Evolutionary conservation across 805 yeast species (phyloP), one percentile per base, ranked within the genome.

Genomic region (Barnettozyma pratensis): DNA sequence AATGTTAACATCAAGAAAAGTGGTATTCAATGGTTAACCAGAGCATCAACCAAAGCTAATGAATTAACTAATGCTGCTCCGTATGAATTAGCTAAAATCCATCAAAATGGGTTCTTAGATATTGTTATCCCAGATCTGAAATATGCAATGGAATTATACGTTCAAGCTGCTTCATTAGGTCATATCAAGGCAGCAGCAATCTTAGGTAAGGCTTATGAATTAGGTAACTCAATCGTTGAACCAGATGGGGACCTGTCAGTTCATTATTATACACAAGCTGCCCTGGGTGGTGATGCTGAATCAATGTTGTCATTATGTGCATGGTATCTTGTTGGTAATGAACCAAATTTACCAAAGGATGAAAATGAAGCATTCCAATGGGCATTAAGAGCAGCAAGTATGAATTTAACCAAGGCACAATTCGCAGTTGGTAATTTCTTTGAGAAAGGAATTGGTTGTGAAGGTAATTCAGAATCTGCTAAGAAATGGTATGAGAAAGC

Each of bases 301-400:
- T 84, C 96, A 9, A 94, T 92, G 96, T 73, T 92, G 60, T 91
- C 96, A 2, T 73, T 92, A 71, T 91, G 97, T 65, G 97, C 97
- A 1, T 94, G 98, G 97, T 94, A 92, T 64, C 73, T 92, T 66
- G 85, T 89, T 29, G 99, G 99, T 0, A 83, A 87, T 34, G 91
- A 86, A 34, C 91, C 94, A n/a, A 79, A 78, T 41, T 74, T 94
- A 57, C 83, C 82, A 7, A 78, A 79, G 53, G 92, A 91, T 64
- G 86, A 84, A 47, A 77, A 70, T 46, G 97, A 91, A 66, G 95
- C 97, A 1, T 92, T 84, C 64, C 94, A 88, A 59, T 94, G 98
- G 98, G 97, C 97, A 1, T 70, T 79, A 46, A 74, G 87, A 54
- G 92, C 98, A 0, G 97, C 98, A 0, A 73, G 76, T 39, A 69